Evolutionary conservation across 768 basidiomycete genomes (phyloP), one percentile per base, ranked within the genome.

Genomic region (Chalciporus chontae): DNA sequence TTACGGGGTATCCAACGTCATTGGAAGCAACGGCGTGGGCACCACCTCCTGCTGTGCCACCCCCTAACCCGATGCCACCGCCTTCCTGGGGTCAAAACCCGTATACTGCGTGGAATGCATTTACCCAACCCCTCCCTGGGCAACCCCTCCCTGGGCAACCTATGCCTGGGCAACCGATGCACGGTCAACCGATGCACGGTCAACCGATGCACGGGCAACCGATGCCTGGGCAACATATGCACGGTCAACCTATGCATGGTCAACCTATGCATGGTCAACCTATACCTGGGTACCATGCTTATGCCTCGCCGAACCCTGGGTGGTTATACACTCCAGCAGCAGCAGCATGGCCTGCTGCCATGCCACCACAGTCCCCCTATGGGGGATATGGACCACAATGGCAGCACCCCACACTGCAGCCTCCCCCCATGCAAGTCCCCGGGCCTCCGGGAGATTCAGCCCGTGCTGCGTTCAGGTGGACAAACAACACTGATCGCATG

Each of bases 401-500:
- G 63, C 55, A 61, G 9, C 64, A 59, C 29, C 63, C 59, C 4
- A 67, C 60, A 11, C 53, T 52, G 47, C 67, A 58, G 26, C 68
- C 53, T 0, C 65, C 63, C 0, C 62, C 59, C 3, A 58, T 58
- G 29, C 50, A 43, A 18, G 47, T 64, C 13, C 65, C 60, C 5
- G 55, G 60, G 13, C 57, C 53, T 8, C 38, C 59, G 3, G 58
- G 43, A 6, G 68, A 66, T 50, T 48, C 60, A 19, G 50, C 65
- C 32, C 55, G 64, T 43, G 58, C 64, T n/a, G 43, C 61, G 21
- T 55, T 66, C 44, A 57, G 69, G 18, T 67, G 65, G 67, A 53
- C 58, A 2, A 64, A 50, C 40, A 65, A 62, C 17, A 56, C 69
- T 15, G 62, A 65, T 64, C 56, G 67, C 52, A 60, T 74, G 43